Conservation (phyloP, 2,329 filamentous ascomycete species). For the Aspergillus jensenii region DNA sequence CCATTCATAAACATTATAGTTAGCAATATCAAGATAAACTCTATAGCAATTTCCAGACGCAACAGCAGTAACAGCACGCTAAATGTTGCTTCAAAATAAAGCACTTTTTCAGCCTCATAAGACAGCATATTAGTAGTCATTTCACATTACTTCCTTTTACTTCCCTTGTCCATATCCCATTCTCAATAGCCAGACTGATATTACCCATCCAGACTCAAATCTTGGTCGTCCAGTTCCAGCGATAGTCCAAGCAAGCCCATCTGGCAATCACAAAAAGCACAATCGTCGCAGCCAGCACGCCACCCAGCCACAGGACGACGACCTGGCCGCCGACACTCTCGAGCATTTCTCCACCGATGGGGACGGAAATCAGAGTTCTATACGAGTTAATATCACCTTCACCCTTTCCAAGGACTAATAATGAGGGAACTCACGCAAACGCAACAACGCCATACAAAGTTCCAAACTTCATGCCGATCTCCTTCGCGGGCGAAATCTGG, state of each 20-base stretch:
- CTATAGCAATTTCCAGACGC: no score
- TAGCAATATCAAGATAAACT: no score
- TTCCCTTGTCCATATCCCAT: no score
- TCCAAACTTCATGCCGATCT: constrained; percentile 50
- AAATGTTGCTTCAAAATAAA: no score
- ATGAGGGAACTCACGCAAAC: constrained; percentile 38
- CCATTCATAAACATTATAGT: no score
- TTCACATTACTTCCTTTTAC: no score
- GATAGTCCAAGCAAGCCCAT: constrained; percentile 41
- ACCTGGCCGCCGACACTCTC: constrained; percentile 46
- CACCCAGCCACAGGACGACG: constrained; percentile 48
- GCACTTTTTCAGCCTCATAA: no score
- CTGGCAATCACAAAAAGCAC: constrained; percentile 35
- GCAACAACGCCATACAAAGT: constrained; percentile 52
- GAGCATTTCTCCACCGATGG: constrained; percentile 51
- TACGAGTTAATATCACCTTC: neutral
- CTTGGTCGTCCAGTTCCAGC: constrained; percentile 36
- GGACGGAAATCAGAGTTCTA: constrained; percentile 48
- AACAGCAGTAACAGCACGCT: no score
- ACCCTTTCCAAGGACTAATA: neutral
- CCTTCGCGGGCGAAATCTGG: constrained; percentile 48
- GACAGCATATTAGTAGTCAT: no score
- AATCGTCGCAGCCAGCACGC: constrained; percentile 40
- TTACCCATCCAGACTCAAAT: neutral
- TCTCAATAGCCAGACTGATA: no score